A percentile compares a stretch with the other conserved stretches of the same genome.
phyloP scores from a whole-genome alignment of 805 yeast genomes.

The Jamesozyma spencerorum region DNA sequence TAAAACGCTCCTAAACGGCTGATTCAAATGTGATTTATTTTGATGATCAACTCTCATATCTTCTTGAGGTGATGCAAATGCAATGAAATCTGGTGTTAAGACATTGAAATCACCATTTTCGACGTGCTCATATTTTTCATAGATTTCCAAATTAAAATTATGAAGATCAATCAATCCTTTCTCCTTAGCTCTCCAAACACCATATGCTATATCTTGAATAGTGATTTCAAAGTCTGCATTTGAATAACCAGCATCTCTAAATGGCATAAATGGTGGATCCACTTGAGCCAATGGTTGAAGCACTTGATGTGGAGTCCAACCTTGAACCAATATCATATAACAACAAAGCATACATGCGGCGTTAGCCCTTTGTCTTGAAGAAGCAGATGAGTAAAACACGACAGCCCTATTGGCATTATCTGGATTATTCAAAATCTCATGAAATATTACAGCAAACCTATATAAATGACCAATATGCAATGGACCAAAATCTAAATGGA shows the following conservation, averaged over 20 bases:
- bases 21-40: conserved; percentile 38
- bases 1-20: conserved; percentile 73
- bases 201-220: conserved; percentile 91
- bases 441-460: conserved; percentile 89
- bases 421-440: conserved; percentile 81
- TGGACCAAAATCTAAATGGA: conserved; percentile 95
- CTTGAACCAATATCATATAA: conserved; percentile 88
- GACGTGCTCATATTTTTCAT: conserved; percentile 88
- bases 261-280: conserved; percentile 88
- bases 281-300: conserved; percentile 87
- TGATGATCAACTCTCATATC: conserved; percentile 30
- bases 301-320: conserved; percentile 98
- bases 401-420: conserved; percentile 80
- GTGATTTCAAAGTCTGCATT: conserved; percentile 89
- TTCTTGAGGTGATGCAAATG: conserved; percentile 95
- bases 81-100: conserved; percentile 86
- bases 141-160: conserved; percentile 80
- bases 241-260: conserved; percentile 96
- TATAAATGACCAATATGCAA: conserved; percentile 86
- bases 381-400: conserved; percentile 78
- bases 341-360: conserved; percentile 92
- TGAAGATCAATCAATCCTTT: conserved; percentile 81
- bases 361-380: conserved; percentile 75
- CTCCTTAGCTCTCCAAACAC: conserved; percentile 96
- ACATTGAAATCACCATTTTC: conserved; percentile 96